Evolutionary conservation across 2,329 filamentous ascomycete species (phyloP).

Genomic region (Lojkania enalia): DNA sequence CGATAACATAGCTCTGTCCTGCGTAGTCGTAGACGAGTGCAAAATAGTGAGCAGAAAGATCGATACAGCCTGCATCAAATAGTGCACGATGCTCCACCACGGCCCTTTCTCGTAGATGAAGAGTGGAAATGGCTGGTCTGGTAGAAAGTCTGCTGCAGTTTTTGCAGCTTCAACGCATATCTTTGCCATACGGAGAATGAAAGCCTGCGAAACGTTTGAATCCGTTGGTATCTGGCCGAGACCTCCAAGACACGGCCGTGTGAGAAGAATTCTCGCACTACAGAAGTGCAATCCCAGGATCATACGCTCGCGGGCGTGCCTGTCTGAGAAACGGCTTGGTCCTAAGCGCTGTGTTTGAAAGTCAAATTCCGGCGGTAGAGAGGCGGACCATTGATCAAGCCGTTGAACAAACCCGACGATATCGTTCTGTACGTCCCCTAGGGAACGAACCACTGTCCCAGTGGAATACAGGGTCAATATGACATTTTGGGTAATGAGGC

Average conservation of each 20-base stretch:
- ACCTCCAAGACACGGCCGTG: constrained; percentile 42
- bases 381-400: constrained; percentile 39
- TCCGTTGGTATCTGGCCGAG: constrained; percentile 25
- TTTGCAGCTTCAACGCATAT: constrained; percentile 45
- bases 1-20: constrained; percentile 23
- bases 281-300: constrained; percentile 41
- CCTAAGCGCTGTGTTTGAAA: constrained; percentile 19
- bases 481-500: constrained; percentile 40
- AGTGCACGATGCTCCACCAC: constrained; percentile 46
- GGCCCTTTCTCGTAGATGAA: constrained; percentile 40
- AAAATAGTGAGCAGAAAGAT: constrained; percentile 46
- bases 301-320: constrained; percentile 30
- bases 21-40: constrained; percentile 24
- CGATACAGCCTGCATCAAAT: constrained; percentile 46
- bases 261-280: constrained; percentile 47
- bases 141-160: constrained; percentile 39
- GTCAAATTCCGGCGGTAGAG: constrained; percentile 36
- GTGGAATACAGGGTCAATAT: constrained; percentile 44
- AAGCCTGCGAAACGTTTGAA: constrained; percentile 24
- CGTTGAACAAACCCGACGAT: constrained; percentile 36
- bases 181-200: constrained; percentile 37
- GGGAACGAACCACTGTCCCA: constrained; percentile 34
- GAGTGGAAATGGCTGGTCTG: constrained; percentile 33
- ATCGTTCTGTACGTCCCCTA: constrained; percentile 38
- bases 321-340: not conserved